Percentiles rank a stretch among this genome's conserved stretches.
These are phyloP conservation scores for Hortiboletus flavorubellus DNA, from an alignment of 768 basidiomycete genomes.

Conservation along the genomic window DNA sequence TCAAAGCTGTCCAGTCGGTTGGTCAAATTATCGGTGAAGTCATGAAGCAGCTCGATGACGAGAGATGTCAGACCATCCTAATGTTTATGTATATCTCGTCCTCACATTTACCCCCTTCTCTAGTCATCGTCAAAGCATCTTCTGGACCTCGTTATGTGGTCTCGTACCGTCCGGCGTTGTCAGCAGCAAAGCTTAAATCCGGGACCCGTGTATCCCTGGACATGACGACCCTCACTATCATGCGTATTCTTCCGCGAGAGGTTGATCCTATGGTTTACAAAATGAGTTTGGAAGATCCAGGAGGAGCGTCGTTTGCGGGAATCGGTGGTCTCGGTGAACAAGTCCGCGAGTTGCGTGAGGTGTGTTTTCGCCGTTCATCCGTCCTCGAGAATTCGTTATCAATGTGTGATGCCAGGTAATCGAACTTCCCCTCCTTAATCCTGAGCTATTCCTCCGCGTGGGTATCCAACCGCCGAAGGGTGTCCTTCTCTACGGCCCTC, in stretches of 20 bases:
- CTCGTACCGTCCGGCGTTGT: slow-evolving; percentile 90
- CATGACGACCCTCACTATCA: slow-evolving; percentile 98
- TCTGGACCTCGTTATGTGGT: slow-evolving; percentile 98
- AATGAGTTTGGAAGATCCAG: slow-evolving; percentile 98
- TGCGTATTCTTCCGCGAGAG: slow-evolving; percentile 96
- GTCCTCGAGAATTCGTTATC: neutral
- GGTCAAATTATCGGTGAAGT: slow-evolving; percentile 99
- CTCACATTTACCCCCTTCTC: neutral
- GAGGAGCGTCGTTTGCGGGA: slow-evolving; percentile 92
- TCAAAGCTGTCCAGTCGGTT: slow-evolving; percentile 97
- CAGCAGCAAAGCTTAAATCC: slow-evolving; percentile 87
- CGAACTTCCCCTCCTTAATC: slow-evolving; percentile 90
- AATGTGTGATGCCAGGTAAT: slow-evolving; percentile 61
- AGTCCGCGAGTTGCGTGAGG: slow-evolving; percentile 94
- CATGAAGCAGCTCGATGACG: slow-evolving; percentile 97
- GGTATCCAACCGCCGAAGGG: slow-evolving; percentile 97
- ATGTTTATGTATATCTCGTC: neutral
- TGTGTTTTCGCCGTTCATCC: slow-evolving; percentile 32
- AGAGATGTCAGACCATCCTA: slow-evolving; percentile 69
- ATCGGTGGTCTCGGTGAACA: slow-evolving; percentile 96
- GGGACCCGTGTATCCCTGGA: slow-evolving; percentile 96
- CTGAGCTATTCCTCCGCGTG: slow-evolving; percentile 92
- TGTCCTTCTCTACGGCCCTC: slow-evolving; percentile 93
- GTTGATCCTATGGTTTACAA: slow-evolving; percentile 99
- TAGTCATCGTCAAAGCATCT: slow-evolving; percentile 98